Conservation (phyloP, 1,284 basidiomycete species). For the Rhodofomes roseus region DNA sequence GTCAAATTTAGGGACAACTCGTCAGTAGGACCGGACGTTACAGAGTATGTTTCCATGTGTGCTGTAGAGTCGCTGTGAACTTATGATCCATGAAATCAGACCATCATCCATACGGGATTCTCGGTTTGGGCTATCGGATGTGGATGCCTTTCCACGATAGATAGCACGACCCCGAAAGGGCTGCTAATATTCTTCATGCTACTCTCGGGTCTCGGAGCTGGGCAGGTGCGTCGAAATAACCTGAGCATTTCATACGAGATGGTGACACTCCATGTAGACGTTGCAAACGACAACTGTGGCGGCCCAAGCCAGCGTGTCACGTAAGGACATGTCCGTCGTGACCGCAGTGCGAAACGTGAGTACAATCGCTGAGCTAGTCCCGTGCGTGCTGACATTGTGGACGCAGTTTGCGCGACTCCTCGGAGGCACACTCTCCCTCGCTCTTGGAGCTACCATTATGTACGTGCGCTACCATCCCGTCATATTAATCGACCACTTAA, state of each 20-base stretch:
- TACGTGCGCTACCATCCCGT: conserved; percentile 19
- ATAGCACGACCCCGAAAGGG: conserved; percentile 42
- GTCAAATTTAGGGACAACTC: conserved; percentile 20
- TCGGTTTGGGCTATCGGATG: conserved; percentile 66
- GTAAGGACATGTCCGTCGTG: conserved; percentile 68
- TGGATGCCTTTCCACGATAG: conserved; percentile 65
- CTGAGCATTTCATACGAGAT: too few relatives aligned
- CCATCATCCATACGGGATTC: conserved; percentile 65
- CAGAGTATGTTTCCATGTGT: conserved; percentile 32
- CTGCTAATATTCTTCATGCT: conserved; percentile 67
- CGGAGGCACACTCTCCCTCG: conserved; percentile 61
- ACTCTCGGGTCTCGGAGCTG: conserved; percentile 65
- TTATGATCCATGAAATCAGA: conserved; percentile 26
- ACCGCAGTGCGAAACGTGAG: conserved; percentile 64
- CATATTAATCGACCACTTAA: conserved; percentile 11
- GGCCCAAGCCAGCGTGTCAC: conserved; percentile 63
- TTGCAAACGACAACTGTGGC: conserved; percentile 65
- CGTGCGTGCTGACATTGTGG: neutral
- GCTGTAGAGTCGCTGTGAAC: neutral
- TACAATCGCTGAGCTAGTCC: neutral
- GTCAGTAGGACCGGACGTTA: conserved; percentile 67
- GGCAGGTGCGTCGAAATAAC: conserved; percentile 39
- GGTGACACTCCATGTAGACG: conserved; percentile 33
- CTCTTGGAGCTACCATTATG: conserved; percentile 57
- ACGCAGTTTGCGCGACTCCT: conserved; percentile 60